Conservation (phyloP, 148 eudicot species). For the Chenopodium album region DNA sequence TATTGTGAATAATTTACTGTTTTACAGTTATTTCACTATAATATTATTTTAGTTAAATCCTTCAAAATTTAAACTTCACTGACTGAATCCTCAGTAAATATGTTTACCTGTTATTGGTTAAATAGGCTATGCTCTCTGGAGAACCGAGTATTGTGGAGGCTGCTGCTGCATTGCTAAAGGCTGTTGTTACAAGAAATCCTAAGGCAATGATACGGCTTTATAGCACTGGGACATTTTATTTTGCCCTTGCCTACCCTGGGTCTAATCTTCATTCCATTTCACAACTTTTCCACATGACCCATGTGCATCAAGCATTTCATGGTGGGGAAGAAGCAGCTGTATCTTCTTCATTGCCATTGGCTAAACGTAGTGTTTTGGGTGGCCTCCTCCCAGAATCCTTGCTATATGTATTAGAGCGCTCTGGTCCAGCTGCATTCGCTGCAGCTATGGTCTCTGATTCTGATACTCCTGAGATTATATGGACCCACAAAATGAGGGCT, state of each 20-base stretch:
- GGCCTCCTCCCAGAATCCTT: conserved; percentile 96
- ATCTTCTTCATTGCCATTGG: conserved; percentile 92
- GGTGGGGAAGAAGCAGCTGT: conserved; percentile 99
- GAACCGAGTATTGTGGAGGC: conserved; percentile 93
- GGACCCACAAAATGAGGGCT: conserved; percentile 99
- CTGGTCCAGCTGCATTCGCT: conserved; percentile 92
- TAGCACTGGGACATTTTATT: conserved; percentile 95
- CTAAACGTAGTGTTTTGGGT: conserved; percentile 96
- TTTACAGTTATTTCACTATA: neutral
- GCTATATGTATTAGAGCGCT: conserved; percentile 92
- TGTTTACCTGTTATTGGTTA: neutral
- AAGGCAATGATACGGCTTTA: conserved; percentile 94
- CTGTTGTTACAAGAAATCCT: conserved; percentile 89
- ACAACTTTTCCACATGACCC: conserved; percentile 82
- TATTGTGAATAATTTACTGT: neutral
- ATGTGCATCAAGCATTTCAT: conserved; percentile 97
- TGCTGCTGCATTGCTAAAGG: conserved; percentile 89
- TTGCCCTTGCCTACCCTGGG: conserved; percentile 97
- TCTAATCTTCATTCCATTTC: conserved; percentile 92
- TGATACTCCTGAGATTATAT: conserved; percentile 97
- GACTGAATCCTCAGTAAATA: neutral
- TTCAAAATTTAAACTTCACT: neutral
- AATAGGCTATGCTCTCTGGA: conserved; percentile 92
- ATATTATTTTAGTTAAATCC: neutral
- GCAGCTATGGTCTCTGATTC: conserved; percentile 99